These are phyloP conservation scores for Theobroma grandiflorum DNA, from an alignment of 441 rosid genomes.

Conservation along the genomic window DNA sequence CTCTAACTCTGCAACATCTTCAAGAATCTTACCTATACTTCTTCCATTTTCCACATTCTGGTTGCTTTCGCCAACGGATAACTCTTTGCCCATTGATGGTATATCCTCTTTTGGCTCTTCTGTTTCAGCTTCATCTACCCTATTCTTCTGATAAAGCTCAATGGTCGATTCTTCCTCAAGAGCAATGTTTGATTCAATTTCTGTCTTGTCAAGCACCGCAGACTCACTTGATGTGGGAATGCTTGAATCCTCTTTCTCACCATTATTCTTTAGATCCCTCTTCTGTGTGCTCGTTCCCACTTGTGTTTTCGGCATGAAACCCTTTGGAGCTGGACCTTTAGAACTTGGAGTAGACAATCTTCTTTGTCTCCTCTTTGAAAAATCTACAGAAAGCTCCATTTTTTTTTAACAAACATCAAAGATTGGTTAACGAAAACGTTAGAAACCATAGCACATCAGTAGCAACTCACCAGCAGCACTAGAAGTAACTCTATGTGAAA, in stretches of 20 bases:
- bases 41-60: constrained; percentile 44
- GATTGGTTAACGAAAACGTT: constrained; percentile 17
- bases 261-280: constrained; percentile 50
- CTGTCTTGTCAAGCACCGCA: constrained; percentile 32
- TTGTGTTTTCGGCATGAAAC: constrained; percentile 52
- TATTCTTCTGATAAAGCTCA: constrained; percentile 40
- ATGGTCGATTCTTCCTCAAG: constrained; percentile 43
- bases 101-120: constrained; percentile 31
- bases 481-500: constrained; percentile 58
- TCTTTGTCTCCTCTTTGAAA: constrained; percentile 69
- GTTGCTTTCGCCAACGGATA: constrained; percentile 27
- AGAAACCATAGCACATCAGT: constrained; percentile 27
- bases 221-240: constrained; percentile 39
- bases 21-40: constrained; percentile 35
- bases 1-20: constrained; percentile 26
- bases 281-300: constrained; percentile 53
- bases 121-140: constrained; percentile 31
- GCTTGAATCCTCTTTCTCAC: constrained; percentile 50
- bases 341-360: constrained; percentile 54
- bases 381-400: constrained; percentile 56
- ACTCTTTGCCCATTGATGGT: constrained; percentile 23
- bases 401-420: constrained; percentile 10
- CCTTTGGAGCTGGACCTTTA: constrained; percentile 57
- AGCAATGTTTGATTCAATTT: constrained; percentile 39
- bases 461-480: constrained; percentile 60